A percentile compares a stretch with the other conserved stretches of the same genome.
Conservation (phyloP, 169 alveolate species). For the Plasmodium adleri region DNA sequence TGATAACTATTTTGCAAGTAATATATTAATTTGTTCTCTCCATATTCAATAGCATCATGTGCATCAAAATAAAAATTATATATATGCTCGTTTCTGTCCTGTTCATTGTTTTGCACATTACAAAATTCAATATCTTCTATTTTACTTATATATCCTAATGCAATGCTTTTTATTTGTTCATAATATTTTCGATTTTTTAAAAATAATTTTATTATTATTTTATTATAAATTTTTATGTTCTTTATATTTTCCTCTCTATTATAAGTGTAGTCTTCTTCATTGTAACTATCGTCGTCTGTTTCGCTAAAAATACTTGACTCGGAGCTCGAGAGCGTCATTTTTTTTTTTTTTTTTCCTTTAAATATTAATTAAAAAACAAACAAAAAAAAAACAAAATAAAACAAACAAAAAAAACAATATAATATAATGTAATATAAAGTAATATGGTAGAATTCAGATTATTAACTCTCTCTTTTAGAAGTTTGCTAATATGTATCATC, state of each 20-base stretch:
- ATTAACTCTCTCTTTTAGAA: too few relatives aligned
- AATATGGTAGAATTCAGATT: too few relatives aligned
- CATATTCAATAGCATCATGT: constrained; percentile 69
- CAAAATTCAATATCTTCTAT: constrained; percentile 57
- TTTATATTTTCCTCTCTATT: constrained; percentile 52
- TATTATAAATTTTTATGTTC: constrained; percentile 52
- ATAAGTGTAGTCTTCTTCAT: constrained; percentile 29
- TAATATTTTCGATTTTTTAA: constrained; percentile 61
- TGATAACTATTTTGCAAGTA: constrained; percentile 68
- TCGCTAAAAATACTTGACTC: constrained; percentile 73
- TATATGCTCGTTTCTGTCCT: constrained; percentile 46
- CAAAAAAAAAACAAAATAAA: background rate
- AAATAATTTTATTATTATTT: constrained; percentile 61
- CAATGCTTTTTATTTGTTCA: constrained; percentile 61
- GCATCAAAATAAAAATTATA: constrained; percentile 60
- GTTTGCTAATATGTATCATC: too few relatives aligned
- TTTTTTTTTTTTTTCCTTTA: background rate
- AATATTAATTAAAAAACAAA: constrained; percentile 10
- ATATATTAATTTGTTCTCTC: constrained; percentile 64
- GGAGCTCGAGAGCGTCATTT: constrained; percentile 53
- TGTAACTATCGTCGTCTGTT: constrained; percentile 40
- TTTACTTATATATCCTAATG: constrained; percentile 61
- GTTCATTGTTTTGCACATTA: constrained; percentile 20
- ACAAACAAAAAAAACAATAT: background rate
- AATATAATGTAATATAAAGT: too few relatives aligned